Base-by-base conservation (phyloP, 768 basidiomycete species). In the Imleria badia region DNA sequence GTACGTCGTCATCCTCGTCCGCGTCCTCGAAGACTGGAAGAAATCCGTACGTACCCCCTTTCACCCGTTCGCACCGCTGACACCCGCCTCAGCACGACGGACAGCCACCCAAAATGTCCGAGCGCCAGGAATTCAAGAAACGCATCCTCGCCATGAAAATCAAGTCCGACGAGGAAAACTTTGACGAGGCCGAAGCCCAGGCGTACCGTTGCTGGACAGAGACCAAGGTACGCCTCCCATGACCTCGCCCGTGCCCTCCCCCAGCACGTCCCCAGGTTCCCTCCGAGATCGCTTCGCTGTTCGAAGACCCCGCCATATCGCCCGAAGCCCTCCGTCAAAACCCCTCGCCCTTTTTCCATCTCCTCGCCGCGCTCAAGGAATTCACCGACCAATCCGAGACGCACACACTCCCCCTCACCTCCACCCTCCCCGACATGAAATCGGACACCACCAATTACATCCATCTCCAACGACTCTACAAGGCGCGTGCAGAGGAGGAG, bases 361-460 rank as follows among this genome's bases (percentile, higher is more conserved):
- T 97, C 26, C 78, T 95, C 12, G 75, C 81, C 22, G 86, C 95
- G 0, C 80, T 98, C 38, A 75, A 81, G 35, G 69, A 76, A 51
- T 98, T 90, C 68, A 71, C 75, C 26, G 75, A 78, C 20, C 78
- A 80, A 31, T 73, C 81, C 46, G 72, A 79, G 44, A 76, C 78
- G 6, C 74, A 85, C 48, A 81, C 83, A 0, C 81, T 97, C 4
- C 97, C 96, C 0, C 76, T 97, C n/a, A 86, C 87, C 4, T 82
- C 89, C 43, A 82, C 91, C 0, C 78, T 98, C 11, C 96, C 96
- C 0, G 96, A 99, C 73, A 98, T 99, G 92, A 95, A 95, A 67
- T 86, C 94, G 17, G 88, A 87, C 65, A 97, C 97, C 6, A 66
- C 75, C 20, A 79, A 80, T 51, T 98, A 98, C 67, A 86, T 97